A percentile compares a stretch with the other conserved stretches of the same genome.
Evolutionary conservation across 306 rosid species (phyloP).

Genomic region (Senna tora): DNA sequence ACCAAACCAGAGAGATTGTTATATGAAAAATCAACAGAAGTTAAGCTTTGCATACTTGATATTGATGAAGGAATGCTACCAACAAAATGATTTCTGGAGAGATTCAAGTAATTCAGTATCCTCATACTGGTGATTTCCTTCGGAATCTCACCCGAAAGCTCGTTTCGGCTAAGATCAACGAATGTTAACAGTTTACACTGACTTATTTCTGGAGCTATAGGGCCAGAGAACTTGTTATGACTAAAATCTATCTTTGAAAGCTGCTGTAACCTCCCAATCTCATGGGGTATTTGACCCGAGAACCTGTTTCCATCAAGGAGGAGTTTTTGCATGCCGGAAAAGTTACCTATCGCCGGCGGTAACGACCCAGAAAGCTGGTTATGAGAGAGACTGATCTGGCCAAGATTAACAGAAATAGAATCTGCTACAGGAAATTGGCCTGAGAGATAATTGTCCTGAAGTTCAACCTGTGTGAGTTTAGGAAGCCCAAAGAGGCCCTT

Average conservation of each 20-base stretch:
- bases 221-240: slow-evolving; percentile 71
- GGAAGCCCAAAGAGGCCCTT: slow-evolving; percentile 80
- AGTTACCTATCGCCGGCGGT: slow-evolving; percentile 85
- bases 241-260: slow-evolving; percentile 88
- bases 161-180: slow-evolving; percentile 83
- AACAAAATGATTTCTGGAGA: slow-evolving; percentile 77
- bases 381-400: slow-evolving; percentile 83
- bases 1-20: slow-evolving; percentile 95
- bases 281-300: slow-evolving; percentile 75
- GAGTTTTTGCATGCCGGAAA: slow-evolving; percentile 90
- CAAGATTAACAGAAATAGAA: slow-evolving; percentile 59
- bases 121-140: slow-evolving; percentile 75
- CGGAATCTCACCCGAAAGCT: slow-evolving; percentile 77
- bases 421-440: slow-evolving; percentile 69
- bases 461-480: slow-evolving; percentile 74
- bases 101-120: slow-evolving; percentile 82
- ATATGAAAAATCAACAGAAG: slow-evolving; percentile 92
- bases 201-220: slow-evolving; percentile 73
- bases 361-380: slow-evolving; percentile 75
- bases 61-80: slow-evolving; percentile 81
- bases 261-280: slow-evolving; percentile 82
- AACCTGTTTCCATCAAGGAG: slow-evolving; percentile 80
- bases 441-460: slow-evolving; percentile 73
- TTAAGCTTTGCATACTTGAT: slow-evolving; percentile 85
- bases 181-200: slow-evolving; percentile 80